phyloP scores from a whole-genome alignment of 108 stramenopile species.

The Cyclotella atomus region DNA sequence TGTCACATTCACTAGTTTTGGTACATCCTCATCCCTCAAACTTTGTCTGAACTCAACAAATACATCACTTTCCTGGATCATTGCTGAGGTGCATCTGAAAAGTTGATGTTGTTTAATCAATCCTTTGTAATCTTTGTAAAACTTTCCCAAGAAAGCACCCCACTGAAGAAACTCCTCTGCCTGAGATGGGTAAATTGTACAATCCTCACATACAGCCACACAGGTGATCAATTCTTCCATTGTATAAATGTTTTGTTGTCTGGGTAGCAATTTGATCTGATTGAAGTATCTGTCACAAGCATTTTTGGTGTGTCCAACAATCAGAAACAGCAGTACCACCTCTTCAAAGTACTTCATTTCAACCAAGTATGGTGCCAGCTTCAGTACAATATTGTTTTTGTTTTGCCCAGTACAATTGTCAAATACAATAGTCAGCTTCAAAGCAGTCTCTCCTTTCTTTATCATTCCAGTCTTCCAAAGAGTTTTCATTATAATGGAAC shows the following conservation, averaged over 20 bases:
- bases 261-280: neutral
- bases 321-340: slow-evolving; percentile 13
- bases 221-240: neutral
- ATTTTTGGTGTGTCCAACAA: slow-evolving; percentile 21
- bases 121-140: slow-evolving; percentile 1
- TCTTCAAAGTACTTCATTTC: slow-evolving; percentile 9
- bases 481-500: slow-evolving; percentile 15
- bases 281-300: slow-evolving; percentile 13
- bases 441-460: neutral
- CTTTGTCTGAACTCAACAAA: neutral
- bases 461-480: neutral
- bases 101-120: slow-evolving; percentile 1
- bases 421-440: slow-evolving; percentile 16
- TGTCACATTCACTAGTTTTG: neutral
- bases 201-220: neutral
- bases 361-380: slow-evolving; percentile 12
- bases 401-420: slow-evolving; percentile 40
- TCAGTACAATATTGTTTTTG: slow-evolving; percentile 27
- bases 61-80: neutral
- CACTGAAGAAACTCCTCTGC: neutral
- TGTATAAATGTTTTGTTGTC: neutral
- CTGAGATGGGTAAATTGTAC: neutral
- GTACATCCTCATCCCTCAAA: neutral
- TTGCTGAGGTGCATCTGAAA: neutral
- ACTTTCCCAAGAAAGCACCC: neutral